Conservation (phyloP, 345 rosid genomes). For the Rubroshorea leprosula region DNA sequence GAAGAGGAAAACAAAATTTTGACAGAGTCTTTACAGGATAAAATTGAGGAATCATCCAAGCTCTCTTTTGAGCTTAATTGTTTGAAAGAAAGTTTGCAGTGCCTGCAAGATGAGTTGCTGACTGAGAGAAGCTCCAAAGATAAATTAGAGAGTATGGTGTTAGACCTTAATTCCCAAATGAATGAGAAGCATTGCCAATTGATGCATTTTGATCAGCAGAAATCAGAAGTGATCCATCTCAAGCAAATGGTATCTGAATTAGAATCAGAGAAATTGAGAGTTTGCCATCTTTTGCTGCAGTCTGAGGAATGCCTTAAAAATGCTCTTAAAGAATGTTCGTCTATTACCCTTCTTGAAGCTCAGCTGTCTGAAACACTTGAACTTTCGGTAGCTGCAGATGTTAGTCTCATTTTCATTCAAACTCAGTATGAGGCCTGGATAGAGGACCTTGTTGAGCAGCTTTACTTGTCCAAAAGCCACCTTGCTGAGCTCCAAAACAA, state of each 20-base stretch:
- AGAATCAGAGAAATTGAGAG: conserved; percentile 55
- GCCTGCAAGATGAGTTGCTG: conserved; percentile 37
- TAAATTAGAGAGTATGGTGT: conserved; percentile 35
- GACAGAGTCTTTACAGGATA: conserved; percentile 41
- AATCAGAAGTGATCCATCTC: conserved; percentile 48
- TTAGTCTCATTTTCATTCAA: conserved; percentile 38
- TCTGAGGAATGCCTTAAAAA: conserved; percentile 44
- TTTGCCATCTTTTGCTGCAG: conserved; percentile 35
- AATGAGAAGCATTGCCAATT: conserved; percentile 41
- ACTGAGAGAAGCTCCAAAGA: conserved; percentile 46
- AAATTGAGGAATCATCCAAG: conserved; percentile 42
- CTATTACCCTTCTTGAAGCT: conserved; percentile 44
- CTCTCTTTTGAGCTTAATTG: conserved; percentile 40
- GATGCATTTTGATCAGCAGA: conserved; percentile 42
- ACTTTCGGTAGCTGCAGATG: conserved; percentile 49
- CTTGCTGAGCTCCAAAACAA: conserved; percentile 45
- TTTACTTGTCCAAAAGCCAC: conserved; percentile 33
- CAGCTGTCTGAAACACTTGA: conserved; percentile 58
- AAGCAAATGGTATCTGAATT: conserved; percentile 48
- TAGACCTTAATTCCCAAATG: conserved; percentile 52
- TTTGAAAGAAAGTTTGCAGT: conserved; percentile 34
- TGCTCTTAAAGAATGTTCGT: conserved; percentile 37
- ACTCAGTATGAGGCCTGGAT: conserved; percentile 44
- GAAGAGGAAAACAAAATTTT: conserved; percentile 49
- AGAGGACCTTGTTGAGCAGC: conserved; percentile 41